Base-by-base conservation (phyloP, 306 rosid genomes). In the Elaeagnus macrophylla region DNA sequence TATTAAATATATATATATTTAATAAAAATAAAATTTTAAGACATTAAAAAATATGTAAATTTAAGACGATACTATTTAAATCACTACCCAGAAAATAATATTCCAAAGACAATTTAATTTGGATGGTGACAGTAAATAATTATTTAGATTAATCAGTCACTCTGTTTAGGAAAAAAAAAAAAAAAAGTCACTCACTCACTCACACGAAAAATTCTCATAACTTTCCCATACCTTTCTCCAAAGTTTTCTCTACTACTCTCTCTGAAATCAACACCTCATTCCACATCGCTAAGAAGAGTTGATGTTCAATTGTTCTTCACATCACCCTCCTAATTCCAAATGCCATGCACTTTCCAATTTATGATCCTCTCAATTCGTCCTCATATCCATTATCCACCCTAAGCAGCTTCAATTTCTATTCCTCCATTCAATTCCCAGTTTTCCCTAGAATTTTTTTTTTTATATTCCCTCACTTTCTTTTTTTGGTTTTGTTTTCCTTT, bases 241-340 rank as follows among this genome's bases (percentile, higher is more conserved):
- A 37, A 57, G 32, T 62, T 60, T 73, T 73, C 70, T 41, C 60
- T 13, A 13, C 37, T 67, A 56, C 75, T 35, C n/a, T 46, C 43
- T 39, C 37, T 58, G 17, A 11, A 40, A 52, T 18, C 48, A 37
- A 38, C 39, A 16, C 19, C 51, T 49, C 57, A 35, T 17, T 1
- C 40, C 46, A 44, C 53, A 32, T 12, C 52, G 39, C 16, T 44
- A 10, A 5, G 39, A n/a, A n/a, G n/a, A n/a, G n/a, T 25, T 25
- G 32, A 25, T 25, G 32, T 25, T 25, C 32, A 25, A 25, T 25
- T 25, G 32, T 25, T 25, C 32, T 25, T 25, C 32, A 25, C 32
- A 25, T 25, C 32, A 25, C 32, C 32, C 32, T 25, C 32, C 32
- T 25, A 25, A 25, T 49, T 40, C 59, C 38, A 46, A 16, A 54